Base-by-base conservation (phyloP, 805 yeast genomes). In the Schwanniomyces yamadae region DNA sequence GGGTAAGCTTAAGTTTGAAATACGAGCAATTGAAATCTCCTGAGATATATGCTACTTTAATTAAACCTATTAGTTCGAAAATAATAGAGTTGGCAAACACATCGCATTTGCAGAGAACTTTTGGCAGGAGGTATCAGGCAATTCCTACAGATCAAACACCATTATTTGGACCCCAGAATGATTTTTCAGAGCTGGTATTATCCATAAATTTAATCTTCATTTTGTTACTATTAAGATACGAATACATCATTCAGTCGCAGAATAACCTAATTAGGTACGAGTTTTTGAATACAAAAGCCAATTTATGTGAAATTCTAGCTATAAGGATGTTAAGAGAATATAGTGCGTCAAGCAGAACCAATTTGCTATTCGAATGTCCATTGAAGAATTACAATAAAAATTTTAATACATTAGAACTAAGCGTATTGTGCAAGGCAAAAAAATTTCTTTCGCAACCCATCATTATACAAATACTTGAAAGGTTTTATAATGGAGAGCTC, bases 21-120 rank as follows among this genome's bases (percentile, higher is more conserved):
- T 71, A 72, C 41, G 78, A 75, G 40, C 80, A 75, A 50, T 50
- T 75, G 36, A 66, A 67, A 36, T 55, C 75, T 3, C 80, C 80
- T 2, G 80, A 75, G 50, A 64, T 73, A 12, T 63, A 73, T 34
- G 44, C 72, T 11, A 57, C 73, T 2, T 49, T 75, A 16, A 62
- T 76, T 24, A 66, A 69, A 47, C 82, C 82, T 2, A 50, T 76
- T 21, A 63, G 69, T 5, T 55, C 59, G 16, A 59, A 54, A 34
- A 60, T 70, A 20, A 49, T 72, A 4, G 56, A 70, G 14, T 54
- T 67, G 33, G 66, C 75, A 21, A 55, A 64, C 27, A 48, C 57
- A 33, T 66, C 64, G 10, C 54, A 56, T 28, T 56, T 68, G 36
- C 48, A 46, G 16, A 30, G 50, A 24, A 69, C 61, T 36, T 61